Evolutionary conservation across 2,329 filamentous ascomycete genomes (phyloP).

Genomic region (Fusarium marasasianum): DNA sequence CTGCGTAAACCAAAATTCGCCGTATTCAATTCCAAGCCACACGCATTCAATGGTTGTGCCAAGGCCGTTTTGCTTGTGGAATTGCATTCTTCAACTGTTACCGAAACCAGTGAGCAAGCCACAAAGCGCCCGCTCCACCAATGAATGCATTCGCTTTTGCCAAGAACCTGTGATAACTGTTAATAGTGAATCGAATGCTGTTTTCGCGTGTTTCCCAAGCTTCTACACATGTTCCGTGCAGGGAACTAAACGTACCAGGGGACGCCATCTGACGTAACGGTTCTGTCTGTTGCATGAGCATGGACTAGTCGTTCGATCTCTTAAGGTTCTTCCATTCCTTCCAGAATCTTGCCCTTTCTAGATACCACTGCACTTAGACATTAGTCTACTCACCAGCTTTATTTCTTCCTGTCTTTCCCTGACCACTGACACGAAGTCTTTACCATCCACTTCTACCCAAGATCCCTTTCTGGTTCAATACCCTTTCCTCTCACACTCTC

Average conservation of each 20-base stretch:
- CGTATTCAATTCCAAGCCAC: background rate
- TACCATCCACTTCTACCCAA: background rate
- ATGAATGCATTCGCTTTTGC: background rate
- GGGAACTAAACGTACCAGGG: accelerated
- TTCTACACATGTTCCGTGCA: background rate
- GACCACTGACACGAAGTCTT: accelerated
- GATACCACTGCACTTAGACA: background rate
- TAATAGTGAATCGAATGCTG: accelerated
- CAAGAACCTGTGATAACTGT: background rate
- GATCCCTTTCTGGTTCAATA: background rate
- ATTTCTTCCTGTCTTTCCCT: accelerated
- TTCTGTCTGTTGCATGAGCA: accelerated
- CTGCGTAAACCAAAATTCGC: accelerated
- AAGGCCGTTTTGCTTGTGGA: background rate
- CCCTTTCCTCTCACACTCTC: accelerated
- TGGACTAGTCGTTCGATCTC: accelerated
- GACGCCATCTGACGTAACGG: background rate
- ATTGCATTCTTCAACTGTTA: background rate
- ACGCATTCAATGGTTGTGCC: background rate
- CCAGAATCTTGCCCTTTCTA: accelerated
- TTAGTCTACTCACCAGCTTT: accelerated
- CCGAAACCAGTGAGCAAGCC: background rate
- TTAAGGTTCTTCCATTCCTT: background rate
- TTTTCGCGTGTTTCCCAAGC: background rate
- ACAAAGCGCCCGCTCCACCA: no score